Conservation (phyloP, 768 basidiomycete genomes). For the Hygrophorus russula region DNA sequence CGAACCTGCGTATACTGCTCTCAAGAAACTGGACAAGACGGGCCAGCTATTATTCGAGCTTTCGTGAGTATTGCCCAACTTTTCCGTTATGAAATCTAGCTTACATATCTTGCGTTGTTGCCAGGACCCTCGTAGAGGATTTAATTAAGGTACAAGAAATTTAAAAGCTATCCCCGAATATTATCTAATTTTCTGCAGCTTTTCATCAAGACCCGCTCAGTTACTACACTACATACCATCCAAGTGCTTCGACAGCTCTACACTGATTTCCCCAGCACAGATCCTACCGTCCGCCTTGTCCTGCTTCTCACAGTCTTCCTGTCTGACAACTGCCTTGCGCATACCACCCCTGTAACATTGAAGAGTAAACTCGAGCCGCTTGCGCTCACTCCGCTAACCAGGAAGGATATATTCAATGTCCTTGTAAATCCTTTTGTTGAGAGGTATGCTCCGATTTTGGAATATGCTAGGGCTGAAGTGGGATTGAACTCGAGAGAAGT, state of each 20-base stretch:
- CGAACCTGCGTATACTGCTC: constrained; percentile 53
- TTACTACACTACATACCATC: constrained; percentile 36
- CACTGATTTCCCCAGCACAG: constrained; percentile 52
- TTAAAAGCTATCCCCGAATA: neutral
- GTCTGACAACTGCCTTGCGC: constrained; percentile 9
- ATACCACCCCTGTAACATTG: constrained; percentile 22
- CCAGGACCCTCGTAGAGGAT: constrained; percentile 46
- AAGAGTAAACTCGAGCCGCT: constrained; percentile 44
- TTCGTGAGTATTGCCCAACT: constrained; percentile 27
- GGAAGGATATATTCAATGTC: constrained; percentile 48
- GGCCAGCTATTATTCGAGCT: constrained; percentile 61
- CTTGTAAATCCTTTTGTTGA: constrained; percentile 65
- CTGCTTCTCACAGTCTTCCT: constrained; percentile 24
- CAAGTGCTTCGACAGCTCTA: constrained; percentile 51
- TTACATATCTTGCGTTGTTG: constrained; percentile 5
- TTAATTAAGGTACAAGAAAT: constrained; percentile 49
- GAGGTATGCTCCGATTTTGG: constrained; percentile 35
- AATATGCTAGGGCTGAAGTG: constrained; percentile 29
- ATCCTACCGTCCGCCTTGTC: constrained; percentile 53
- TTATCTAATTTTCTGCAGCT: constrained; percentile 28
- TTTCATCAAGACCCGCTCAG: constrained; percentile 59
- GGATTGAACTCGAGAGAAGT: constrained; percentile 32
- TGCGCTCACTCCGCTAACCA: constrained; percentile 43
- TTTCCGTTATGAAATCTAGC: neutral
- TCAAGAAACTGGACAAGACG: constrained; percentile 55